A percentile compares a stretch with the other conserved stretches of the same genome.
Conservation (phyloP, 1,139 yeast genomes). For the Pichia sp. region DNA sequence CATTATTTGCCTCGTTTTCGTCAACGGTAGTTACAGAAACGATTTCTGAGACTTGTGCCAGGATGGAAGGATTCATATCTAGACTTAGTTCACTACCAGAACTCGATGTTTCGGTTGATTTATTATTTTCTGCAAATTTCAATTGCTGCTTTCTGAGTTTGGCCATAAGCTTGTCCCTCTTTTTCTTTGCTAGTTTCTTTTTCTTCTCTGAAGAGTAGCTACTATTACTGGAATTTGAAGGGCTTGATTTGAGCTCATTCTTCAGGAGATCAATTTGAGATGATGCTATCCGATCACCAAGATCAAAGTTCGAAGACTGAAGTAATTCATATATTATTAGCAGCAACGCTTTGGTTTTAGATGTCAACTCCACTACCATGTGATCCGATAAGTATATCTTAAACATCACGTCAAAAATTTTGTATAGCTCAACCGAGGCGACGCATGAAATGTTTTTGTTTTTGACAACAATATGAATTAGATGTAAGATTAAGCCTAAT, state of each 20-base stretch:
- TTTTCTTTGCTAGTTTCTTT: conserved; percentile 39
- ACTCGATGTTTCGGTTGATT: conserved; percentile 16
- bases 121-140: conserved; percentile 27
- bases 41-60: not conserved
- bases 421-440: conserved; percentile 6
- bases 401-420: conserved; percentile 23
- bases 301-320: conserved; percentile 13
- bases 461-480: conserved; percentile 46
- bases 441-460: conserved; percentile 12
- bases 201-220: conserved; percentile 28
- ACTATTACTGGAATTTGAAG: too few species aligned
- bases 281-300: too few species aligned
- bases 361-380: not conserved
- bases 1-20: not conserved
- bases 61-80: not conserved
- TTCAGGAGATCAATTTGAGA: too few species aligned
- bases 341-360: conserved; percentile 30
- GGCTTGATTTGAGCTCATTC: too few species aligned
- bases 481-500: conserved; percentile 52
- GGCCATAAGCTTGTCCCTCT: conserved; percentile 41
- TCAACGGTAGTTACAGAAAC: conserved; percentile 13
- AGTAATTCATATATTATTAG: conserved; percentile 23
- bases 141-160: conserved; percentile 42
- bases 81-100: not conserved
- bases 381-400: not conserved